These are phyloP conservation scores for Thielaviopsis punctulata DNA, from an alignment of 2,329 filamentous ascomycete genomes.

Conservation along the genomic window DNA sequence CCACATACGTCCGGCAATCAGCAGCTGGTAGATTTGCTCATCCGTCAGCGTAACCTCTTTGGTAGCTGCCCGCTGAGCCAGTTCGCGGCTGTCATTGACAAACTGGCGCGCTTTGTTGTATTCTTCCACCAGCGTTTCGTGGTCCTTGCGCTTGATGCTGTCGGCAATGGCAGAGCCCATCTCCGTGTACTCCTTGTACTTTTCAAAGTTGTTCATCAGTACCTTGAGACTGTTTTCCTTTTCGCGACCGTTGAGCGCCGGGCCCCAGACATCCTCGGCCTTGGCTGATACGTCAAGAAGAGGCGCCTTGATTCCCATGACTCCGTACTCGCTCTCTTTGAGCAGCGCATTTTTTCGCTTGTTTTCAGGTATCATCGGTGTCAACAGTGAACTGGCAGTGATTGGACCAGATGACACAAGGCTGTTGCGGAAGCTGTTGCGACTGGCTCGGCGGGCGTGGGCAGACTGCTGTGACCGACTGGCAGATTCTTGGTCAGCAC, in stretches of 20 bases:
- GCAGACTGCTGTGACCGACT: slow-evolving; percentile 51
- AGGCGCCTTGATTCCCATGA: slow-evolving; percentile 73
- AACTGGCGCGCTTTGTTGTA: slow-evolving; percentile 71
- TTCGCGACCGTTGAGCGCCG: slow-evolving; percentile 76
- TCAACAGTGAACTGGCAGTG: slow-evolving; percentile 12
- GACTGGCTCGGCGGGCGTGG: slow-evolving; percentile 11
- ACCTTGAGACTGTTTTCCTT: slow-evolving; percentile 76
- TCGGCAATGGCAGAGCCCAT: slow-evolving; percentile 62
- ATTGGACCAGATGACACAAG: slow-evolving; percentile 21
- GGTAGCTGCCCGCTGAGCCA: slow-evolving; percentile 40
- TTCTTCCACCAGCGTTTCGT: slow-evolving; percentile 72
- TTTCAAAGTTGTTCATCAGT: slow-evolving; percentile 58
- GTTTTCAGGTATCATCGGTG: slow-evolving; percentile 30
- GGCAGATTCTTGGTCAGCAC: slow-evolving; percentile 33
- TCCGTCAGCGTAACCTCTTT: slow-evolving; percentile 44
- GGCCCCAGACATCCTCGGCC: slow-evolving; percentile 94
- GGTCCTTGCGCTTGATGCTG: slow-evolving; percentile 78
- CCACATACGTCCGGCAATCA: slow-evolving; percentile 90
- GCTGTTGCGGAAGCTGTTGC: slow-evolving; percentile 11
- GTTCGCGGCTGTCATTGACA: slow-evolving; percentile 56
- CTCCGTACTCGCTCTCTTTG: slow-evolving; percentile 85
- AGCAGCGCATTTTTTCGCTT: slow-evolving; percentile 75
- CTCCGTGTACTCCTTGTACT: slow-evolving; percentile 67
- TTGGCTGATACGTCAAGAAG: slow-evolving; percentile 82
- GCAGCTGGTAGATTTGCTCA: slow-evolving; percentile 64